Conservation (phyloP, 805 yeast species). For the Wickerhamomyces hampshirensis region DNA sequence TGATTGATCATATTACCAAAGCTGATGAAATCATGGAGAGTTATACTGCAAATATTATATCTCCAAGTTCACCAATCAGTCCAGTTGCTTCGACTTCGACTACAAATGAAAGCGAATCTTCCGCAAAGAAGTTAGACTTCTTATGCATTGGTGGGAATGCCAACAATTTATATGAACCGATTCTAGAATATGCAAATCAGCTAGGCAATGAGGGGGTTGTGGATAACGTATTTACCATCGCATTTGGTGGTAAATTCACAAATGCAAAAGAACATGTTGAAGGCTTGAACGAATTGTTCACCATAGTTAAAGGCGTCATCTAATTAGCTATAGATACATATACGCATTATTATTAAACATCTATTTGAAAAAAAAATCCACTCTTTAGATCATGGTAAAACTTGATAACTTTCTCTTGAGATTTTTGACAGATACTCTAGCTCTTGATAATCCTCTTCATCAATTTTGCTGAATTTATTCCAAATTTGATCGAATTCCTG, state of each 20-base stretch:
- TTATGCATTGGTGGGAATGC: slow-evolving; percentile 61
- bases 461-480: slow-evolving; percentile 31
- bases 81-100: neutral
- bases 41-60: slow-evolving; percentile 26
- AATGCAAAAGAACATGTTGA: slow-evolving; percentile 59
- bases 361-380: neutral
- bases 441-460: slow-evolving; percentile 43
- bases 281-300: slow-evolving; percentile 67
- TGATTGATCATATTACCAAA: slow-evolving; percentile 37
- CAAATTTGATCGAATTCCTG: slow-evolving; percentile 47
- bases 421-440: slow-evolving; percentile 51
- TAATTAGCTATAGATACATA: neutral
- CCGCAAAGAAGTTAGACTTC: slow-evolving; percentile 29
- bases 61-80: slow-evolving; percentile 18
- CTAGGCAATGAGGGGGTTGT: slow-evolving; percentile 30
- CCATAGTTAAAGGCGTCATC: slow-evolving; percentile 32
- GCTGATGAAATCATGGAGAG: slow-evolving; percentile 10
- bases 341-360: neutral
- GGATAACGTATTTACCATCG: slow-evolving; percentile 53
- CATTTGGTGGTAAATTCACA: slow-evolving; percentile 43
- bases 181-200: slow-evolving; percentile 49
- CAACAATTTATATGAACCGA: slow-evolving; percentile 64
- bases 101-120: neutral
- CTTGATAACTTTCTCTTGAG: slow-evolving; percentile 45
- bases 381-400: slow-evolving; percentile 3